Evolutionary conservation across 495 filamentous ascomycete species (phyloP), one percentile per base, ranked within the genome.

Genomic region (Aspergillus biplanus): DNA sequence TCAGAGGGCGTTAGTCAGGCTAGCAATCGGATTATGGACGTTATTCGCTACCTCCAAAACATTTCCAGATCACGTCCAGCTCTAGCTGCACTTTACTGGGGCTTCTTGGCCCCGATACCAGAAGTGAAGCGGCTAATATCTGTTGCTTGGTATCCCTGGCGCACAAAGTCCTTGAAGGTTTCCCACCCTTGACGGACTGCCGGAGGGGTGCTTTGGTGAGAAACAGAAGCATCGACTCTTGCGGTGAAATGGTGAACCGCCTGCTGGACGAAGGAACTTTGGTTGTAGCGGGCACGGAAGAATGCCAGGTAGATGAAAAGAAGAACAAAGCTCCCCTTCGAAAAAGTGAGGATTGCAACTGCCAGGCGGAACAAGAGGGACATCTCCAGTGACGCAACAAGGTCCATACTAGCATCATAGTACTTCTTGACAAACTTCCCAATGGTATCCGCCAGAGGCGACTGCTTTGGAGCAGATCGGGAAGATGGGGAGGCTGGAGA

Each of bases 391-490:
- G 76, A 74, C 15, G 91, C 86, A 34, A 95, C 91, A 34, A 94
- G 82, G 64, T 88, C 89, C 91, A 95, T 95, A 67, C 89, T 88
- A 52, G 85, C 77, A 74, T 98, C 96, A 71, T 98, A 98, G 83
- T 98, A 97, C 73, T 93, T 87, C 86, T 97, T 99, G 75, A 99
- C 93, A 72, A 99, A 99, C 63, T 81, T 80, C 54, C 92, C 92
- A 73, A 99, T 96, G 62, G 81, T 86, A 58, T 97, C 92, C 15
- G 90, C 86, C 31, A 91, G 71, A 35, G 89, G 82, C 68, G 88
- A 89, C 63, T 86, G 80, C 72, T 85, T 86, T 68, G 80, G 80
- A 59, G 84, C 83, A 18, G 87, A 80, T 72, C 87, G 88, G 59
- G 71, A 55, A 16, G 75, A 71, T 8, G 78, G 76, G 56, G 86